Evolutionary conservation across 139 green algal species (phyloP), one percentile per base, ranked within the genome.

Genomic region (Edaphochlamys debaryana): DNA sequence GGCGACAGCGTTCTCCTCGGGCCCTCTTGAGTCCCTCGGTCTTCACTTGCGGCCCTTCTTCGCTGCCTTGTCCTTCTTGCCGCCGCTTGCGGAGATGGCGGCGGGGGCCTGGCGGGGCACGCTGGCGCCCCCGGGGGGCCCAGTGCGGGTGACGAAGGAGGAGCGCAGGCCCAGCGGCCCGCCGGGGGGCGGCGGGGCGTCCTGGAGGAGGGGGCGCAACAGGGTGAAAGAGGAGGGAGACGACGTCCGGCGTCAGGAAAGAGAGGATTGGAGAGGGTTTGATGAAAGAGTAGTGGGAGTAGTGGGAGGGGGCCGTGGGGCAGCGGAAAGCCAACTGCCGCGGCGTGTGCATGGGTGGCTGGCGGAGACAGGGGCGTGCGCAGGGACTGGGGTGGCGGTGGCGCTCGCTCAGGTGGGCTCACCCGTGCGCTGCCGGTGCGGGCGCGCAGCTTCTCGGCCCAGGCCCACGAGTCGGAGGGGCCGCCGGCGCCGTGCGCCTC

Each of bases 401-500:
- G 45, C 45, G 11, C 45, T 54, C 11, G 45, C 45, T 13, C 45
- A 13, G 11, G 45, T 17, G 60, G 60, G 30, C 11, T 67, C 1
- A 0, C 22, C 2, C 74, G 32, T 20, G 48, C 74, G 60, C 71
- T 71, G 25, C 74, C 41, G n/a, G n/a, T n/a, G 32, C 74, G 74
- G 6, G 67, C 38, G n/a, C 41, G 27, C 38, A 81, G 62, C 60
- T 62, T 60, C 40, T 81, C 74, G 5, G 74, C 74, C 74, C 74
- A 81, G 3, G 58, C 74, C 74, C 58, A 71, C 11, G 63, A 67
- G 41, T 64, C 76, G 4, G 76, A 74, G 62, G 76, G 76, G 76
- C 58, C 58, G n/a, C 42, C 42, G 76, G 32, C 42, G n/a, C 76
- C 76, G 60, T 82, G 76, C 62, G 66, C 30, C 3, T 82, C 76